Evolutionary conservation across 768 basidiomycete species (phyloP).

Genomic region (Suillus spraguei): DNA sequence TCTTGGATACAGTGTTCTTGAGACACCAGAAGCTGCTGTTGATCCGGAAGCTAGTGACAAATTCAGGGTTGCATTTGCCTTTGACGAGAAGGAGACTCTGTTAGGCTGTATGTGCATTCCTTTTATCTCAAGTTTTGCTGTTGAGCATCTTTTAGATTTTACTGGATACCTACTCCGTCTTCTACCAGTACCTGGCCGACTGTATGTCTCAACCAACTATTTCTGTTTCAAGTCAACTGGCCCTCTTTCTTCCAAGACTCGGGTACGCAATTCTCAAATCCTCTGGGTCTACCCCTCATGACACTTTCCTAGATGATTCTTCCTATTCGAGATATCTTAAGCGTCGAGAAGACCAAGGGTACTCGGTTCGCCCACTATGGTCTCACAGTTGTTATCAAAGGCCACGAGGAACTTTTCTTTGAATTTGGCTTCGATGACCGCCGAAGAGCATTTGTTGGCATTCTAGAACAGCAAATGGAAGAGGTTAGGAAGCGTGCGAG

Average conservation of each 20-base stretch:
- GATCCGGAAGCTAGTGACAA: constrained; percentile 72
- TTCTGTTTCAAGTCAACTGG: constrained; percentile 95
- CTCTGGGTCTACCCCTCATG: constrained; percentile 9
- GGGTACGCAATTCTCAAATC: constrained; percentile 52
- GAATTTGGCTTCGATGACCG: constrained; percentile 86
- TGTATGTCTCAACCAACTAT: constrained; percentile 90
- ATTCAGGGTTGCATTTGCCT: constrained; percentile 81
- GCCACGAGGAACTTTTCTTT: constrained; percentile 97
- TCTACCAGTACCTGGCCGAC: constrained; percentile 84
- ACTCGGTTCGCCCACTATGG: constrained; percentile 91
- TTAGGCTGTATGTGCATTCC: constrained; percentile 74
- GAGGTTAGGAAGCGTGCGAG: constrained; percentile 54
- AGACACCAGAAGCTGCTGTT: constrained; percentile 63
- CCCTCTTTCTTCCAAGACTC: constrained; percentile 75
- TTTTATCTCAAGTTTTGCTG: constrained; percentile 4
- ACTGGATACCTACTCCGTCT: constrained; percentile 89
- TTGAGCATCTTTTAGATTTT: constrained; percentile 64
- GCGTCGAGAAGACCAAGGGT: constrained; percentile 82
- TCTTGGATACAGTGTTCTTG: constrained; percentile 80
- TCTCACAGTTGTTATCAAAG: constrained; percentile 86
- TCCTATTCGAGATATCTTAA: constrained; percentile 86
- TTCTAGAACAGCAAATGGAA: constrained; percentile 84
- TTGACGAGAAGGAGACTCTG: constrained; percentile 84
- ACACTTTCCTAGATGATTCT: constrained; percentile 78
- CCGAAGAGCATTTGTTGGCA: constrained; percentile 71